Evolutionary conservation across 2,329 filamentous ascomycete species (phyloP).

Genomic region (Lachnellula hyalina): DNA sequence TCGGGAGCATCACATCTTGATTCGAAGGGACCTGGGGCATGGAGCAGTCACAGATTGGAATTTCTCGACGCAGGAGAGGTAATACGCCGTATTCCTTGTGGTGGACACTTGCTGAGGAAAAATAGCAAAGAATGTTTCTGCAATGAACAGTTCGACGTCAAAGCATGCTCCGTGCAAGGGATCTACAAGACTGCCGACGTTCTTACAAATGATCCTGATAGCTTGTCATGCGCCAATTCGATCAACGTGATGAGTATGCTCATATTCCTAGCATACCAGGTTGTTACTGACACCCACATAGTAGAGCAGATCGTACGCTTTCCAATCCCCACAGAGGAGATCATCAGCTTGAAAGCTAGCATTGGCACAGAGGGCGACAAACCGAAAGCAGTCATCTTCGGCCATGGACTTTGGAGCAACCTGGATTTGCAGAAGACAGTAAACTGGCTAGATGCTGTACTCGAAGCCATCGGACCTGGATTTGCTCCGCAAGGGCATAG

Average conservation of each 20-base stretch:
- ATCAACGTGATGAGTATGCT: conserved; percentile 32
- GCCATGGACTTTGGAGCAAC: conserved; percentile 44
- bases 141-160: conserved; percentile 45
- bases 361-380: conserved; percentile 26
- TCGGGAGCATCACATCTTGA: conserved; percentile 42
- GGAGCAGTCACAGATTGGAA: conserved; percentile 46
- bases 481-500: conserved; percentile 17
- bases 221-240: conserved; percentile 35
- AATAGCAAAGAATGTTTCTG: conserved; percentile 40
- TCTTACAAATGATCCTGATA: conserved; percentile 36
- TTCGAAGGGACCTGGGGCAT: conserved; percentile 42
- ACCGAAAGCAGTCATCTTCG: conserved; percentile 39
- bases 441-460: conserved; percentile 37
- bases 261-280: neutral
- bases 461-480: conserved; percentile 26
- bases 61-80: conserved; percentile 38
- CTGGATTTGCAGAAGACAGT: conserved; percentile 38
- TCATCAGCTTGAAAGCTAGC: conserved; percentile 34
- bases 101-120: neutral
- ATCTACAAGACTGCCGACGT: conserved; percentile 44
- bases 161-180: conserved; percentile 43
- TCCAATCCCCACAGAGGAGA: conserved; percentile 38
- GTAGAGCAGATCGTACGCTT: conserved; percentile 40
- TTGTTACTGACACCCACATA: conserved; percentile 23
- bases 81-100: neutral